Percentiles rank a stretch among this genome's conserved stretches.
These are phyloP conservation scores for Anthracocystis panici-leucophaei DNA, from an alignment of 1,284 basidiomycete genomes.

Conservation along the genomic window DNA sequence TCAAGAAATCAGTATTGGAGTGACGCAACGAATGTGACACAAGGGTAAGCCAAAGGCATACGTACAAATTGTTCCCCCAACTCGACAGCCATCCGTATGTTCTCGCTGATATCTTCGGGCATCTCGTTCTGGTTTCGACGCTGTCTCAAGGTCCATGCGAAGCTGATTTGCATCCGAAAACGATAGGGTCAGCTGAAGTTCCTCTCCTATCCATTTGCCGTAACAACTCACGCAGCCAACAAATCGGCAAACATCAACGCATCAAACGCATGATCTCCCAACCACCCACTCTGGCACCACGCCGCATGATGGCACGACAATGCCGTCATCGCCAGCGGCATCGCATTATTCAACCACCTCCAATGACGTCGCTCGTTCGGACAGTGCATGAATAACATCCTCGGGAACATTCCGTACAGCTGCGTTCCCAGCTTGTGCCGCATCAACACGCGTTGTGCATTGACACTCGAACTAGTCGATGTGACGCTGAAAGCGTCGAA, in stretches of 20 bases:
- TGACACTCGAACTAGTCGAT: not conserved
- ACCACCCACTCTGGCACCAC: conserved; percentile 25
- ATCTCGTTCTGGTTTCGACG: conserved; percentile 1
- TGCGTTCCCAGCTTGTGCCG: conserved; percentile 28
- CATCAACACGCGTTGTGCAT: conserved; percentile 18
- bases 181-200: not conserved
- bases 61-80: conserved; percentile 29
- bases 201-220: not conserved
- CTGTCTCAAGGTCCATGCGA: conserved; percentile 24
- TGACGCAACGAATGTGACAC: not conserved
- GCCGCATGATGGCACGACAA: conserved; percentile 21
- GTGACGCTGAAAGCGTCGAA: conserved; percentile 5
- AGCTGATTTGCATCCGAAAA: conserved; percentile 13
- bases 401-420: conserved; percentile 39
- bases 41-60: not conserved
- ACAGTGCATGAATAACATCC: conserved; percentile 24
- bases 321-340: conserved; percentile 18
- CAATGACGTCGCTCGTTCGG: conserved; percentile 14
- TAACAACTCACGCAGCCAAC: conserved; percentile 26
- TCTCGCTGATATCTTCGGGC: conserved; percentile 3
- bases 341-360: conserved; percentile 28
- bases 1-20: not conserved
- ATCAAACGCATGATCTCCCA: conserved; percentile 32
- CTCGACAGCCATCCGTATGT: conserved; percentile 14
- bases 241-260: conserved; percentile 27